phyloP scores from a whole-genome alignment of 2,329 filamentous ascomycete genomes.

The Myriosclerotinia duriaeana region DNA sequence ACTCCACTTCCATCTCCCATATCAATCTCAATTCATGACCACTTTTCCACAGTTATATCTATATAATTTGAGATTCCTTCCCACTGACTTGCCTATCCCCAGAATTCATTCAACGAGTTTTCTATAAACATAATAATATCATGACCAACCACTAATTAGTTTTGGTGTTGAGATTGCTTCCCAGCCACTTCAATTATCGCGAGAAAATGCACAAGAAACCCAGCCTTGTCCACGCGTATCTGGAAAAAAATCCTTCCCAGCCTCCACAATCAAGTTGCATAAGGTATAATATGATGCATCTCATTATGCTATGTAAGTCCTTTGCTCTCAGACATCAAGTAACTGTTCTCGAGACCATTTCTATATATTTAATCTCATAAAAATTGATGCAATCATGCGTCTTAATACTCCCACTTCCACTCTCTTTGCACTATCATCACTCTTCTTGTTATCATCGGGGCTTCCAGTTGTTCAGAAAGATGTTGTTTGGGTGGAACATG shows the following conservation, averaged over 20 bases:
- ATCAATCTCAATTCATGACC: neutral
- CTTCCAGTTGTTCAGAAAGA: conserved; percentile 33
- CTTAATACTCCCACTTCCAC: conserved; percentile 31
- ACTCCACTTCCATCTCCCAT: neutral
- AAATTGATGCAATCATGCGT: conserved; percentile 32
- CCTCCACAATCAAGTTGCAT: conserved; percentile 30
- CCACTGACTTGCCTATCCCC: neutral
- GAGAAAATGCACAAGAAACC: conserved; percentile 26
- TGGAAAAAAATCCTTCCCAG: conserved; percentile 27
- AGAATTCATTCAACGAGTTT: neutral
- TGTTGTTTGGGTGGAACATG: conserved; percentile 22
- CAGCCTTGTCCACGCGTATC: conserved; percentile 29
- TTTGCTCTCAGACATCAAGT: conserved; percentile 18
- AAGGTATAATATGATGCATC: conserved; percentile 30
- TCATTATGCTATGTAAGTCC: conserved; percentile 26
- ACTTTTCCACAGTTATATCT: neutral
- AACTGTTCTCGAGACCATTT: conserved; percentile 4
- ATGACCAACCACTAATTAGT: too few relatives aligned
- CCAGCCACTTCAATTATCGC: conserved; percentile 27
- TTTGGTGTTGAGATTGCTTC: conserved; percentile 17
- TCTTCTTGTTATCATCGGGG: conserved; percentile 33
- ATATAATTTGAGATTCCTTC: neutral
- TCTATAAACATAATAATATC: too few relatives aligned
- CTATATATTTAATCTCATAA: conserved; percentile 2
- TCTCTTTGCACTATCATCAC: conserved; percentile 35